These are phyloP conservation scores for Boletus vermiculosoides DNA, from an alignment of 768 basidiomycete genomes.

Conservation along the genomic window DNA sequence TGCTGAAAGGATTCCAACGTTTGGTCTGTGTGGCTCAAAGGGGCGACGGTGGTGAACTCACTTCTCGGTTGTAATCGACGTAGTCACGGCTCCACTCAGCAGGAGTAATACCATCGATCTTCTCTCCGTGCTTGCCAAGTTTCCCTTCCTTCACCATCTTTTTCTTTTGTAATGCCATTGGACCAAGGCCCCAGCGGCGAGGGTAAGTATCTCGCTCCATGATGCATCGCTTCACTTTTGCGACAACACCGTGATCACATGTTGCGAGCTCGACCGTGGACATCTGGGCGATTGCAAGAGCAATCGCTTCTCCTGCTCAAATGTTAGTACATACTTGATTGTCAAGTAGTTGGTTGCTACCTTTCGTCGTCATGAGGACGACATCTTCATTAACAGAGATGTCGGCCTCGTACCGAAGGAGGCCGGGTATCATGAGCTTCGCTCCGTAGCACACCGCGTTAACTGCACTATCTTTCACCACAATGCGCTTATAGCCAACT, in stretches of 20 bases:
- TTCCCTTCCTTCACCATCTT: slow-evolving; percentile 98
- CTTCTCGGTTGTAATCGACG: slow-evolving; percentile 85
- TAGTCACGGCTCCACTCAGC: slow-evolving; percentile 90
- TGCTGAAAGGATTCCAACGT: slow-evolving; percentile 28
- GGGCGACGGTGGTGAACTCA: slow-evolving; percentile 24
- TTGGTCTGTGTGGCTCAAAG: neutral
- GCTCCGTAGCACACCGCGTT: slow-evolving; percentile 99
- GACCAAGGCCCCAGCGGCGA: slow-evolving; percentile 97
- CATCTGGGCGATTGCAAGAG: slow-evolving; percentile 95
- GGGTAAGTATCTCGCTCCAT: slow-evolving; percentile 99
- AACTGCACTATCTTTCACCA: slow-evolving; percentile 98
- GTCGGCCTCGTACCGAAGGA: slow-evolving; percentile 93
- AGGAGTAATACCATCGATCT: slow-evolving; percentile 84
- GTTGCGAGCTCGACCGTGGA: slow-evolving; percentile 97
- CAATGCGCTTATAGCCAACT: slow-evolving; percentile 96
- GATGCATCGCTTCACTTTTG: slow-evolving; percentile 98
- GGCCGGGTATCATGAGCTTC: slow-evolving; percentile 98
- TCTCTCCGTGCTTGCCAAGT: slow-evolving; percentile 92
- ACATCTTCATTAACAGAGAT: slow-evolving; percentile 95
- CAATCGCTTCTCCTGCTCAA: slow-evolving; percentile 80
- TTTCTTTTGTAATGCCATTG: slow-evolving; percentile 95
- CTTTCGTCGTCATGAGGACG: slow-evolving; percentile 98
- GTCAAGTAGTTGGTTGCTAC: slow-evolving; percentile 35
- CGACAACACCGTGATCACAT: slow-evolving; percentile 98
- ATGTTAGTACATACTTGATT: neutral